A percentile compares a stretch with the other conserved stretches of the same genome.
Evolutionary conservation across 306 rosid species (phyloP).

Genomic region (Cucurbita ficifolia): DNA sequence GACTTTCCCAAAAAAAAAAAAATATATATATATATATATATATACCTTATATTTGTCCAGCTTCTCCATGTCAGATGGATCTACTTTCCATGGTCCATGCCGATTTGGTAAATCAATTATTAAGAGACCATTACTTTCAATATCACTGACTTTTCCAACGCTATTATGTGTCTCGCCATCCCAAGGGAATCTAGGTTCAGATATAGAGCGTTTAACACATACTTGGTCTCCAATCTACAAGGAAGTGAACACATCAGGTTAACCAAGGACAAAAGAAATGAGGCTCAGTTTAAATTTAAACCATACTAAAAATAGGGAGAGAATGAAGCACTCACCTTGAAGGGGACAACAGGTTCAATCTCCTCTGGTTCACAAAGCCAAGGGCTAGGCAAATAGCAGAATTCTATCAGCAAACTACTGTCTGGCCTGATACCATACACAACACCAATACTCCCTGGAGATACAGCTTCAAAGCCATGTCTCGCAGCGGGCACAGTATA

Average conservation of each 20-base stretch:
- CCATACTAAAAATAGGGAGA: background rate
- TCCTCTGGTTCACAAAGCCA: slow-evolving; percentile 99
- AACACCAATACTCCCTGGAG: slow-evolving; percentile 97
- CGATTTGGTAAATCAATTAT: slow-evolving; percentile 78
- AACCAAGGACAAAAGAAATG: slow-evolving; percentile 2
- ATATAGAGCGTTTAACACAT: slow-evolving; percentile 92
- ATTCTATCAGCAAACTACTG: slow-evolving; percentile 76
- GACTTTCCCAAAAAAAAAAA: background rate
- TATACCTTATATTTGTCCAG: slow-evolving; percentile 91
- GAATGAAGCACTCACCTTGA: slow-evolving; percentile 39
- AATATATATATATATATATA: no score
- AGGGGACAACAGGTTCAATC: slow-evolving; percentile 85
- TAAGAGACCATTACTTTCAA: slow-evolving; percentile 92
- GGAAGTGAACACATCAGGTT: slow-evolving; percentile 10
- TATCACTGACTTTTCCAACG: slow-evolving; percentile 89
- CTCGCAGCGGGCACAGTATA: slow-evolving; percentile 83
- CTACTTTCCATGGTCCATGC: slow-evolving; percentile 96
- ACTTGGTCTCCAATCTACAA: slow-evolving; percentile 80
- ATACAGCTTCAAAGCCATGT: slow-evolving; percentile 93
- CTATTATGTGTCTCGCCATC: slow-evolving; percentile 99
- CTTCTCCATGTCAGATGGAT: slow-evolving; percentile 98
- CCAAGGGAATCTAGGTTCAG: slow-evolving; percentile 99
- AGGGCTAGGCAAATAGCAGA: slow-evolving; percentile 90
- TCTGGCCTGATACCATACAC: slow-evolving; percentile 96
- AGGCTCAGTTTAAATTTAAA: background rate